Percentiles rank a stretch among this genome's conserved stretches.
Evolutionary conservation across 2,329 filamentous ascomycete species (phyloP).

Genomic region (Dactylonectria estremocensis): DNA sequence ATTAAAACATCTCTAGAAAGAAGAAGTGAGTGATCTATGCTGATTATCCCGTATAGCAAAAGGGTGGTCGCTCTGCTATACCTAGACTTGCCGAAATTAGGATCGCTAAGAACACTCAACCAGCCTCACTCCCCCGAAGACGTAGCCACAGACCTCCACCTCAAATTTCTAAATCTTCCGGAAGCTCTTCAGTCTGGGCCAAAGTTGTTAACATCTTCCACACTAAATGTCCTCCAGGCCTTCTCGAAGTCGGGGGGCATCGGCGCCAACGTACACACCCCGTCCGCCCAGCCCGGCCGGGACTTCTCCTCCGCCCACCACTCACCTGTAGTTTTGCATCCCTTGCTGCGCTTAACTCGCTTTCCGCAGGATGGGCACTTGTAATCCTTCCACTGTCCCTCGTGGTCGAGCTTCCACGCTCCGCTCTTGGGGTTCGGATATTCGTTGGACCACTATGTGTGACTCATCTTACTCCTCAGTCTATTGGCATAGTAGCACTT

Average conservation of each 20-base stretch:
- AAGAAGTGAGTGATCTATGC: too few species aligned
- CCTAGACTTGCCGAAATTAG: too few species aligned
- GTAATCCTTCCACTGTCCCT: slow-evolving; percentile 14
- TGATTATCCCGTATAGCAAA: too few species aligned
- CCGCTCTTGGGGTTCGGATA: not conserved
- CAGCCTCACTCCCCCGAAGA: slow-evolving; percentile 8
- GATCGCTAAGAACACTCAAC: too few species aligned
- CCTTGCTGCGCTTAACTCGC: slow-evolving; percentile 25
- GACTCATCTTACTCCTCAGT: slow-evolving; percentile 8
- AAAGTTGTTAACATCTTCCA: slow-evolving; percentile 6
- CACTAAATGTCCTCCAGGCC: slow-evolving; percentile 4
- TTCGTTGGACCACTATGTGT: not conserved
- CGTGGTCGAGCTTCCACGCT: not conserved
- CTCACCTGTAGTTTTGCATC: slow-evolving; percentile 23
- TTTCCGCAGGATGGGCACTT: slow-evolving; percentile 27
- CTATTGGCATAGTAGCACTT: slow-evolving; percentile 6
- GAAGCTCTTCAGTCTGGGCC: not conserved
- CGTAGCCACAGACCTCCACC: slow-evolving; percentile 17
- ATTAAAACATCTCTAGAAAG: too few species aligned
- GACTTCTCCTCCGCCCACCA: not conserved
- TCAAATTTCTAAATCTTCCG: slow-evolving; percentile 10
- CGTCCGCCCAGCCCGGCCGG: not conserved
- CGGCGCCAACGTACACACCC: not conserved
- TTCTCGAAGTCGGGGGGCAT: slow-evolving; percentile 17
- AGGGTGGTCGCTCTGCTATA: too few species aligned